Conservation (phyloP, 331 rosid species). For the Phaseolus coccineus region DNA sequence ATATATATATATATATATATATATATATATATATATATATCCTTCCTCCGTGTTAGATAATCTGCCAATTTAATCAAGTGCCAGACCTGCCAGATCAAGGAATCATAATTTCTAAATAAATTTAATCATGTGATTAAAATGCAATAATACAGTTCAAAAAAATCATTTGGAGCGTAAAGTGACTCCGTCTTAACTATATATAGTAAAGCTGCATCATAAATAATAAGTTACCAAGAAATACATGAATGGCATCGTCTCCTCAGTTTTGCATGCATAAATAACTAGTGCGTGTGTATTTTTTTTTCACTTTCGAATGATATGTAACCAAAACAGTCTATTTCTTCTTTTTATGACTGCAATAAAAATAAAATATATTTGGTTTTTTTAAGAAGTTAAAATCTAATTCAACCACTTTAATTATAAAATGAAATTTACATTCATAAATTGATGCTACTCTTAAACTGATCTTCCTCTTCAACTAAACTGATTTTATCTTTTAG, state of each 20-base stretch:
- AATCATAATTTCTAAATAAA: slow-evolving; percentile 22
- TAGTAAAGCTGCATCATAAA: slow-evolving; percentile 2
- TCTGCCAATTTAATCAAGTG: slow-evolving; percentile 79
- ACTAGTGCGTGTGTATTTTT: slow-evolving; percentile 68
- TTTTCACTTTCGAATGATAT: no score
- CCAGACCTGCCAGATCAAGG: slow-evolving; percentile 55
- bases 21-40: slow-evolving; percentile 36
- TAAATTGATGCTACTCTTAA: no score
- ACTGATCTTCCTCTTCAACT: no score
- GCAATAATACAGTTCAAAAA: slow-evolving; percentile 22
- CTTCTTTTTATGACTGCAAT: background rate
- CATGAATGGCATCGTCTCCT: slow-evolving; percentile 86
- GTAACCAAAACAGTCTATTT: slow-evolving; percentile 19
- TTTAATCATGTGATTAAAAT: slow-evolving; percentile 28
- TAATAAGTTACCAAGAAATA: slow-evolving; percentile 70
- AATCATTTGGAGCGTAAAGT: slow-evolving; percentile 36
- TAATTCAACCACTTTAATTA: no score
- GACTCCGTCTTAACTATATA: slow-evolving; percentile 25
- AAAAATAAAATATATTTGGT: background rate
- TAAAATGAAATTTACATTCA: no score
- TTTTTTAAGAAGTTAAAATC: no score
- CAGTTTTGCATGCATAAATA: slow-evolving; percentile 76
- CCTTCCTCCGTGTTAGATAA: slow-evolving; percentile 78
- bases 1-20: no score
- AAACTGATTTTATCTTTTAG: no score